phyloP scores from a whole-genome alignment of 129 eudicot species.

The Escallonia rubra region DNA sequence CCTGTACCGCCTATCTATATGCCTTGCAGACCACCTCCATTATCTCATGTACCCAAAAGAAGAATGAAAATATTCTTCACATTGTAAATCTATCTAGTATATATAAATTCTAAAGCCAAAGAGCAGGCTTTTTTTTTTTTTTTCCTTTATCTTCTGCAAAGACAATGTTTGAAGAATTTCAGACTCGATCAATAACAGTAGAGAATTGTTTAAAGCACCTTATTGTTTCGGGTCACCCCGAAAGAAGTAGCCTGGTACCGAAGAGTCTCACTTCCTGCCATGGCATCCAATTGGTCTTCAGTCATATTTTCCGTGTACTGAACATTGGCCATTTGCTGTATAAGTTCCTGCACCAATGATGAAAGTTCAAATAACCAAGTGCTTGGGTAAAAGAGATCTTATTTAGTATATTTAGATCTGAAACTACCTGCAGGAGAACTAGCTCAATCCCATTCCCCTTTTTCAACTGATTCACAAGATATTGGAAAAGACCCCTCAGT shows the following conservation, averaged over 20 bases:
- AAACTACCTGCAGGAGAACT: constrained; percentile 87
- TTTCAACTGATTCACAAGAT: constrained; percentile 91
- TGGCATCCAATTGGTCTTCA: constrained; percentile 95
- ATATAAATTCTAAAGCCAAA: no score
- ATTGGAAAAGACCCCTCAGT: constrained; percentile 93
- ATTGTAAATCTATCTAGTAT: no score
- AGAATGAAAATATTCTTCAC: no score
- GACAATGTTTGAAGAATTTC: not conserved
- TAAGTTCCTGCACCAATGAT: constrained; percentile 64
- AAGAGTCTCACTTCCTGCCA: constrained; percentile 97
- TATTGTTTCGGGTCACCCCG: constrained; percentile 88
- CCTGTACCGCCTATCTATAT: no score
- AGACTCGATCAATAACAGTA: not conserved
- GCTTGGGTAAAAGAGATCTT: not conserved
- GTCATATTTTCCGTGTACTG: constrained; percentile 99
- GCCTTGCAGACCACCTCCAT: no score
- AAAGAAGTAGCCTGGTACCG: constrained; percentile 93
- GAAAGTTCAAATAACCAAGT: not conserved
- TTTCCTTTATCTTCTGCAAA: not conserved
- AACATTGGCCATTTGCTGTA: constrained; percentile 99
- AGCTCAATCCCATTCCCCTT: constrained; percentile 98
- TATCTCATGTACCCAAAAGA: no score
- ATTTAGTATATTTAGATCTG: not conserved
- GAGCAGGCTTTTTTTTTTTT: no score
- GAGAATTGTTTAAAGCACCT: constrained; percentile 41